Evolutionary conservation across 495 filamentous ascomycete species (phyloP), one percentile per base, ranked within the genome.

Genomic region (Hypoxylon crocopeplum): DNA sequence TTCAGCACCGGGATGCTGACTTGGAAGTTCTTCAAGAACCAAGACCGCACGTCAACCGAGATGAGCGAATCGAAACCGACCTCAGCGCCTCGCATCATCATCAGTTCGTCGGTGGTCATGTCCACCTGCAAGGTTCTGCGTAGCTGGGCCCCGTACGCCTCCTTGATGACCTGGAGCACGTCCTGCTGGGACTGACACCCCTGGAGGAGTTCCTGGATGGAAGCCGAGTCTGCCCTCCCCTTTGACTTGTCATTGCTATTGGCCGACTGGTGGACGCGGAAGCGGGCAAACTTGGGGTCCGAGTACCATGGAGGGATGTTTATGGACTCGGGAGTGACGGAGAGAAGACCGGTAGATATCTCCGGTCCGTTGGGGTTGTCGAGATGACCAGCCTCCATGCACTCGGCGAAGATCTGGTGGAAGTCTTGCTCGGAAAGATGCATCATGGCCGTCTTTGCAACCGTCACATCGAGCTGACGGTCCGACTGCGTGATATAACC

Each of bases 1-100:
- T 83, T 79, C 41, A 84, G 69, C 0, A 82, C 78, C 0, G 80
- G 74, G 1, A 83, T 52, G 30, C 83, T 73, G 8, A 70, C 64
- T 0, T 67, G 55, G 0, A 79, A 30, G 5, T 68, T 60, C 44
- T 75, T 75, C 22, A 62, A 62, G 24, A 79, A 70, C 80, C 80
- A 82, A 0, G 61, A 46, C 0, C 77, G 72, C 0, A 79, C 49
- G 19, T 77, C 75, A 1, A 79, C 71, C 0, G 80, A 78, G 0
- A 78, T 55, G 5, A 67, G 30, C 33, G 68, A 56, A 50, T 67
- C 59, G 48, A 53, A 54, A 3, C 57, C 66, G 12, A 52, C 33
- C 11, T 49, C 48, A 0, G 29, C 12, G 16, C 32, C 30, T 30
- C 15, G 15, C 7, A 8, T 7, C 17, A 19, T 7, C 1, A 62